Conservation (phyloP, 805 yeast species). For the Priceomyces haplophilus region DNA sequence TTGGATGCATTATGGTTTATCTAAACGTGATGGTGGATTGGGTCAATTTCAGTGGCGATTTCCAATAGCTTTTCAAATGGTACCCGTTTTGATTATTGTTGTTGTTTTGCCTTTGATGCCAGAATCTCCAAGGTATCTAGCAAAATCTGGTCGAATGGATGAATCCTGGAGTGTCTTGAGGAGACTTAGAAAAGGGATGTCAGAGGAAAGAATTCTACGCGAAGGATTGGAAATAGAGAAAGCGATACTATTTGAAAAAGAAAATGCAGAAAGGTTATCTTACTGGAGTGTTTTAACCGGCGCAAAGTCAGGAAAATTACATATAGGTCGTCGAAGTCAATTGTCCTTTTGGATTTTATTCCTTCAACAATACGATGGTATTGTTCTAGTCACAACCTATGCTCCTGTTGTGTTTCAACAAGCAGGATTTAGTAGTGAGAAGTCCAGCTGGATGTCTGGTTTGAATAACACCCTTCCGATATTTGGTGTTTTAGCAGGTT, state of each 20-base stretch:
- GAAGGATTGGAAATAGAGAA: not conserved
- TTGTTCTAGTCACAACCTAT: conserved; percentile 22
- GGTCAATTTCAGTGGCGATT: conserved; percentile 42
- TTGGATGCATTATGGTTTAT: conserved; percentile 50
- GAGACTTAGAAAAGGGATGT: not conserved
- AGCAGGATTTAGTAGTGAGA: conserved; percentile 20
- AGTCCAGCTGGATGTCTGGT: conserved; percentile 14
- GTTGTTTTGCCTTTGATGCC: conserved; percentile 37
- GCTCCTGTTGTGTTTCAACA: conserved; percentile 27
- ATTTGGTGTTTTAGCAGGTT: conserved; percentile 18
- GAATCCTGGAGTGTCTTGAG: conserved; percentile 19
- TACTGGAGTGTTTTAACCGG: not conserved
- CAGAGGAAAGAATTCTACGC: not conserved
- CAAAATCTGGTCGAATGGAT: conserved; percentile 32
- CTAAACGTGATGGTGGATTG: conserved; percentile 27
- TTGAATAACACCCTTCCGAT: conserved; percentile 25
- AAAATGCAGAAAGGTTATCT: not conserved
- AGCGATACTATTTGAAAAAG: not conserved
- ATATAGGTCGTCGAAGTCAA: not conserved
- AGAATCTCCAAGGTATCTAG: conserved; percentile 47
- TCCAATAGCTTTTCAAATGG: conserved; percentile 45
- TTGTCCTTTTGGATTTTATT: not conserved
- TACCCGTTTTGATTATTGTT: conserved; percentile 45
- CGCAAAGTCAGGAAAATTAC: not conserved
- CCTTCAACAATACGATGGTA: conserved; percentile 13